Conservation (phyloP, 352 stramenopile genomes). For the Nothophytophthora sp. region DNA sequence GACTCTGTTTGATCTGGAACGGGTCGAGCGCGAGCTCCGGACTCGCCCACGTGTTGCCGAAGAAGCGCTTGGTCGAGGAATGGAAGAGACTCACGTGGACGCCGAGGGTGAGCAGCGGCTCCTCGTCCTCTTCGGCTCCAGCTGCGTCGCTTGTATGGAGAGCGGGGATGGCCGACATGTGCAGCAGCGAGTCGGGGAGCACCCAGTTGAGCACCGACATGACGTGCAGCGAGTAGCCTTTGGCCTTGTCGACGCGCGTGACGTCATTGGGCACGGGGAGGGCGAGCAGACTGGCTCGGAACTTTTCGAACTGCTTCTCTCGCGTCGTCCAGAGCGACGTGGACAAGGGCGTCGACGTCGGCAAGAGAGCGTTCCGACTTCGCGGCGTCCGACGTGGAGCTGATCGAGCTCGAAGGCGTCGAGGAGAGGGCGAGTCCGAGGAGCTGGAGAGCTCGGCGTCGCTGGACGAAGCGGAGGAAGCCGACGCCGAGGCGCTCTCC, state of each 20-base stretch:
- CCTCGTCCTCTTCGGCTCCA: conserved; percentile 38
- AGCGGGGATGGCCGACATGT: conserved; percentile 25
- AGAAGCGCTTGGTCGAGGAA: conserved; percentile 82
- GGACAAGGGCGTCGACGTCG: conserved; percentile 15
- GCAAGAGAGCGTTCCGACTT: conserved; percentile 17
- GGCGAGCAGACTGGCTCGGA: conserved; percentile 59
- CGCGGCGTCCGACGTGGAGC: conserved; percentile 16
- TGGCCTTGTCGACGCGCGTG: conserved; percentile 52
- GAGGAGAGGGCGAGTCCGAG: conserved; percentile 8
- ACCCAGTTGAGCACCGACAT: conserved; percentile 73
- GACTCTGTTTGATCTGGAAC: conserved; percentile 51
- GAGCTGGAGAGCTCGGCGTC: conserved; percentile 13
- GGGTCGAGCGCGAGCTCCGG: conserved; percentile 58
- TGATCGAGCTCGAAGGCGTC: conserved; percentile 10
- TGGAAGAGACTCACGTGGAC: conserved; percentile 92
- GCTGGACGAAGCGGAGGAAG: neutral
- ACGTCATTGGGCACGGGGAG: conserved; percentile 64
- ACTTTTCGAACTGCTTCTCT: conserved; percentile 81
- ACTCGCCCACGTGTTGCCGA: conserved; percentile 92
- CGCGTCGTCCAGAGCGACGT: conserved; percentile 53
- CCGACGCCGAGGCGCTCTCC: conserved; percentile 10
- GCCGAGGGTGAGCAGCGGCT: conserved; percentile 63
- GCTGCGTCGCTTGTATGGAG: conserved; percentile 7
- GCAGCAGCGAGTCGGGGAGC: conserved; percentile 52
- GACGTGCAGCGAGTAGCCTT: conserved; percentile 64